These are phyloP conservation scores for Thermothielavioides terrestris DNA, from an alignment of 495 filamentous ascomycete genomes.

Conservation along the genomic window DNA sequence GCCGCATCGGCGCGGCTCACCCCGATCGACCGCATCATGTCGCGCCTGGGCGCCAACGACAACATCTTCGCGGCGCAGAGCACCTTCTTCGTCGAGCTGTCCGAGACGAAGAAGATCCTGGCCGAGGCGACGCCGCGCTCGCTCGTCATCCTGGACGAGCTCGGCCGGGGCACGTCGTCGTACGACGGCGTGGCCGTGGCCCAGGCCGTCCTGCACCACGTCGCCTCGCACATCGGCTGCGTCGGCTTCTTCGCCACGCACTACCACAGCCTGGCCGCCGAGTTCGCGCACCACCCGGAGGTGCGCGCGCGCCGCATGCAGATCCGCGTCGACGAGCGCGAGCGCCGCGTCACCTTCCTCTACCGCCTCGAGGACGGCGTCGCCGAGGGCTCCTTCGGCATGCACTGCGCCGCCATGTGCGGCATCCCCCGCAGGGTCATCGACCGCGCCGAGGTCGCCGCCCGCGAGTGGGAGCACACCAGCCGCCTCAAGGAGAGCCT, in stretches of 20 bases:
- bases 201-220: constrained; percentile 90
- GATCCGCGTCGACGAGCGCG: constrained; percentile 83
- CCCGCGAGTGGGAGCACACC: constrained; percentile 91
- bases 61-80: constrained; percentile 98
- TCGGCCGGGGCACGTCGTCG: constrained; percentile 85
- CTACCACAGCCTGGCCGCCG: constrained; percentile 86
- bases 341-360: constrained; percentile 78
- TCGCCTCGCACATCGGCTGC: constrained; percentile 87
- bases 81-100: constrained; percentile 97
- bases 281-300: constrained; percentile 84
- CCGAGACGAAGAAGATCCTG: constrained; percentile 97
- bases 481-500: constrained; percentile 79
- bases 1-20: constrained; percentile 77
- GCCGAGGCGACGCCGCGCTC: constrained; percentile 90
- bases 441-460: constrained; percentile 79
- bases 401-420: constrained; percentile 99
- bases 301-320: constrained; percentile 80
- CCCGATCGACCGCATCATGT: constrained; percentile 96
- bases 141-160: constrained; percentile 94
- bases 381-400: constrained; percentile 95
- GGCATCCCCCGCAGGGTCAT: constrained; percentile 81
- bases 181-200: constrained; percentile 97
- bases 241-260: constrained; percentile 97
- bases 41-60: constrained; percentile 93
- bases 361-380: constrained; percentile 94